Conservation (phyloP, 2,329 filamentous ascomycete species). For the Domatiomyces catenatus region DNA sequence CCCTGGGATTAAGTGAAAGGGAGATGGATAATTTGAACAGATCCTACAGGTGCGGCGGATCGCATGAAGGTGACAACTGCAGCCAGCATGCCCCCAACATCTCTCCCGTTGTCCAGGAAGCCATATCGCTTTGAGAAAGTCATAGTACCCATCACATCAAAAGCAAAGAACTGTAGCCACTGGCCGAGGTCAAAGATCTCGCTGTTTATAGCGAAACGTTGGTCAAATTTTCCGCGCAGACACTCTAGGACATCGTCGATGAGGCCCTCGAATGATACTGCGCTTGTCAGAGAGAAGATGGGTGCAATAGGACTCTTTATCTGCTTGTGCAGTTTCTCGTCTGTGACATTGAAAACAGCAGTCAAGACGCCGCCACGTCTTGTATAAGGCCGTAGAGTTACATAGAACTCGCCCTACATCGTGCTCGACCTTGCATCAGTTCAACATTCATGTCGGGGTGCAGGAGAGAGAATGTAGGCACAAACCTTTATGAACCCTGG, state of each 20-base stretch:
- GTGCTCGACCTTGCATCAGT: background rate
- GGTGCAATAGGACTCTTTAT: constrained; percentile 55
- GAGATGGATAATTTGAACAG: background rate
- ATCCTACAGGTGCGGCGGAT: background rate
- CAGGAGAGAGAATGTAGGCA: background rate
- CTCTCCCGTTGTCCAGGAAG: constrained; percentile 18
- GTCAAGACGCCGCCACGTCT: constrained; percentile 19
- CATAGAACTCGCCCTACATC: background rate
- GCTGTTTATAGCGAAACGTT: constrained; percentile 30
- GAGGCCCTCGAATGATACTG: constrained; percentile 43
- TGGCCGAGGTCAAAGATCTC: constrained; percentile 19
- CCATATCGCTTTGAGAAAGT: constrained; percentile 22
- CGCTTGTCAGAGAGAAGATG: constrained; percentile 35
- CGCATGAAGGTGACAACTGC: constrained; percentile 15
- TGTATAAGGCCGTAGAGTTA: background rate
- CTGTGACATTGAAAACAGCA: constrained; percentile 59
- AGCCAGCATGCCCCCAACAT: constrained; percentile 22
- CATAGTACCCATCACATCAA: constrained; percentile 20
- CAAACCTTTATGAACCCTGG: background rate
- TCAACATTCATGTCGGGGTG: background rate
- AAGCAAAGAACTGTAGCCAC: constrained; percentile 26
- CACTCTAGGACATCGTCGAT: constrained; percentile 58
- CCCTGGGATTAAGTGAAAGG: background rate
- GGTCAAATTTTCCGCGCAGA: constrained; percentile 48
- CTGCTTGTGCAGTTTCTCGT: constrained; percentile 58